These are phyloP conservation scores for Yarrowia deformans DNA, from an alignment of 805 yeast genomes.

Conservation along the genomic window DNA sequence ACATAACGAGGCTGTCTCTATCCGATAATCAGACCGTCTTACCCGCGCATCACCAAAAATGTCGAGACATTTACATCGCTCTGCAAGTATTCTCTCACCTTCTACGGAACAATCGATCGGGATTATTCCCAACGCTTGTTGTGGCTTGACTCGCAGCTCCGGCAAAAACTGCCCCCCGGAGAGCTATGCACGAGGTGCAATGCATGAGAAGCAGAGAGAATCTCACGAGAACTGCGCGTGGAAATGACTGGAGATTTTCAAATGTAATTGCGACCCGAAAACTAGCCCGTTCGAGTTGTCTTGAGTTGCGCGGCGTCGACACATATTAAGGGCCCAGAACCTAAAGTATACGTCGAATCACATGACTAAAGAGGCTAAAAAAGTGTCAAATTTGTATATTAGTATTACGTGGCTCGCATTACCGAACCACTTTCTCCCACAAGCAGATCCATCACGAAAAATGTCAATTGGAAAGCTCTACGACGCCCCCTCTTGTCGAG, in stretches of 20 bases:
- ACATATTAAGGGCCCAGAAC: neutral
- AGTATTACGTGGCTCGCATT: slow-evolving; percentile 15
- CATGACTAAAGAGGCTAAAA: slow-evolving; percentile 6
- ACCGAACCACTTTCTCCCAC: neutral
- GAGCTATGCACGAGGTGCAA: neutral
- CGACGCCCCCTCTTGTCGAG: slow-evolving; percentile 42
- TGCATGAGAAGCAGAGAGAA: neutral
- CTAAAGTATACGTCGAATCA: slow-evolving; percentile 7
- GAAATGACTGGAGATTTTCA: neutral
- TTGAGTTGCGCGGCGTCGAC: neutral
- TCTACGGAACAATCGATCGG: neutral
- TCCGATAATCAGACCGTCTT: too few relatives aligned
- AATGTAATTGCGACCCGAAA: neutral
- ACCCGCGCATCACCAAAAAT: neutral
- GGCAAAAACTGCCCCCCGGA: neutral
- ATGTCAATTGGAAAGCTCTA: slow-evolving; percentile 40
- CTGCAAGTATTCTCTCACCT: slow-evolving; percentile 3
- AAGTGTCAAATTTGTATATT: neutral
- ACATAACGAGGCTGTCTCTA: neutral
- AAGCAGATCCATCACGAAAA: neutral
- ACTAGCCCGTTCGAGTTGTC: neutral
- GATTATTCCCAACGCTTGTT: slow-evolving; percentile 12
- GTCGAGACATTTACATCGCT: too few relatives aligned
- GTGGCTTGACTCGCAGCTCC: slow-evolving; percentile 12
- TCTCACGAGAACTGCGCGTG: neutral